phyloP scores from a whole-genome alignment of 306 rosid species.

The Cyamopsis tetragonoloba region DNA sequence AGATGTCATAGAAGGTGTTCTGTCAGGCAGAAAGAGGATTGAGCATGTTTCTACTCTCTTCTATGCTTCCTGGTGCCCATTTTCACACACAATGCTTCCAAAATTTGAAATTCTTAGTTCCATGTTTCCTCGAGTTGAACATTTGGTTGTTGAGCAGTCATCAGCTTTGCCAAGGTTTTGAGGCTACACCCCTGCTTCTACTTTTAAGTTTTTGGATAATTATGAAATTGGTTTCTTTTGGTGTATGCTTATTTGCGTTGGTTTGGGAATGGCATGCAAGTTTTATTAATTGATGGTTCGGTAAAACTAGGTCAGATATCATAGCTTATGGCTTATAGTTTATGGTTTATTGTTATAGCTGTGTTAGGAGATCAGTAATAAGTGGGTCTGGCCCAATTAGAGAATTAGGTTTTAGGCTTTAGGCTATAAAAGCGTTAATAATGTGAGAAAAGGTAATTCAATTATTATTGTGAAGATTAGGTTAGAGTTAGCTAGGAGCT shows the following conservation, averaged over 20 bases:
- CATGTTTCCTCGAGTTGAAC: constrained; percentile 75
- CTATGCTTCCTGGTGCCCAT: constrained; percentile 78
- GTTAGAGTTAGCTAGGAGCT: too few relatives aligned
- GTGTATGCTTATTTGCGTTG: constrained; percentile 18
- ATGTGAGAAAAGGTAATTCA: too few relatives aligned
- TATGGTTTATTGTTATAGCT: too few relatives aligned
- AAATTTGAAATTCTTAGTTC: constrained; percentile 59
- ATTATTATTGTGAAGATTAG: too few relatives aligned
- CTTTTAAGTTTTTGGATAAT: constrained; percentile 15
- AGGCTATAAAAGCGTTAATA: too few relatives aligned
- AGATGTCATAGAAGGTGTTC: constrained; percentile 43
- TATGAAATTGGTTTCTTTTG: constrained; percentile 7
- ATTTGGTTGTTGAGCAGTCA: constrained; percentile 65
- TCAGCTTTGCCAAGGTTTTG: constrained; percentile 74
- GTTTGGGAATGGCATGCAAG: background rate
- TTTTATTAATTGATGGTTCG: background rate
- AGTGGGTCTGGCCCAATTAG: too few relatives aligned
- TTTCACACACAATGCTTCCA: constrained; percentile 49
- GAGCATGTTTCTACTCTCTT: constrained; percentile 55
- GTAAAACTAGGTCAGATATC: too few relatives aligned
- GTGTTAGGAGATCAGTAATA: too few relatives aligned
- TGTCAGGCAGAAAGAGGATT: constrained; percentile 35
- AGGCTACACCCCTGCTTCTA: constrained; percentile 15
- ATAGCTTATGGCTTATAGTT: too few relatives aligned
- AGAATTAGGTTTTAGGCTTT: too few relatives aligned